Evolutionary conservation across 306 rosid species (phyloP), one percentile per base, ranked within the genome.

Genomic region (Quercus alba): DNA sequence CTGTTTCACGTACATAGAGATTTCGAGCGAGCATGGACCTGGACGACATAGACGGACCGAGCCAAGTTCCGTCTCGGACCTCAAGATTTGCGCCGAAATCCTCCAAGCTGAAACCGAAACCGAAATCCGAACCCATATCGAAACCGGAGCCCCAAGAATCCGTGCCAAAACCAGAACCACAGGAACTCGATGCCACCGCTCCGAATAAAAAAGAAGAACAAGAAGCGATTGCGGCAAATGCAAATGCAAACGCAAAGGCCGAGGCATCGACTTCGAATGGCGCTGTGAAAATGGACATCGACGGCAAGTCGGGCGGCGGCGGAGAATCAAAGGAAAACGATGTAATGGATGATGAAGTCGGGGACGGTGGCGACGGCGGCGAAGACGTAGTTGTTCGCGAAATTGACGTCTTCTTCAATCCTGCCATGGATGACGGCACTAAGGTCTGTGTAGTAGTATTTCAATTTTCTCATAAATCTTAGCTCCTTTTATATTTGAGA

Each of bases 321-420:
- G 83, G 70, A 20, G 89, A 84, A 46, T 7, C 86, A 6, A 55
- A 3, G 62, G 87, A 31, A 55, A 85, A 78, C 4, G 97, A 86
- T 82, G 85, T 87, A 1, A 87, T 90, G 85, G 94, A 85, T 14
- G 91, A 82, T 73, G 94, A 41, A 41, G 46, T 7, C 11, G 44
- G 2, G 1, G 44, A 2, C 10, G 2, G 44, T 0, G 46, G 46
- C 3, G 41, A 91, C 69, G 74, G 6, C 2, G 83, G 3, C 1
- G 94, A 87, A 78, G 98, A 92, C 51, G 11, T 74, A 13, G 92
- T 93, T 28, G 91, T 95, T 38, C 95, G 99, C 9, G 98, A 91
- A 87, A 90, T 95, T 15, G 97, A 95, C 25, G 98, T 95, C 33
- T 88, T 87, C 83, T 87, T 89, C 54, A 77, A 86, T 17, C 93